Evolutionary conservation across 768 basidiomycete genomes (phyloP).

Genomic region (Panaeolus papilionaceus): DNA sequence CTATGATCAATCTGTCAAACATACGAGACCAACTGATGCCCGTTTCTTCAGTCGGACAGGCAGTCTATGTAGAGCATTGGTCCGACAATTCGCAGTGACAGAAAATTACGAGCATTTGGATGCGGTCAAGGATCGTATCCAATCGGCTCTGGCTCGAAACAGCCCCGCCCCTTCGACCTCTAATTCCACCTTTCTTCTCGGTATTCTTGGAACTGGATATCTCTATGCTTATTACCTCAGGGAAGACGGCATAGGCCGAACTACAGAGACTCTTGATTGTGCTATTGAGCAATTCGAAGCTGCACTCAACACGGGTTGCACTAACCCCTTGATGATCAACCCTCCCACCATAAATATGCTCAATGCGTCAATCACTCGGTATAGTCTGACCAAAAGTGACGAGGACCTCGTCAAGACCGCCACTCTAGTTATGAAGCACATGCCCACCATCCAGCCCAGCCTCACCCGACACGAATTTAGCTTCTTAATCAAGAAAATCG

Average conservation of each 20-base stretch:
- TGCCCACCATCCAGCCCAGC: not conserved
- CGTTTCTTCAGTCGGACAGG: conserved; percentile 12
- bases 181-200: not conserved
- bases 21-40: not conserved
- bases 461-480: not conserved
- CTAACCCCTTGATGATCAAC: not conserved
- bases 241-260: not conserved
- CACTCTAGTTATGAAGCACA: not conserved
- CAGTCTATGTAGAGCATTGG: conserved; percentile 16
- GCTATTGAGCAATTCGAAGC: conserved; percentile 6
- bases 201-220: not conserved
- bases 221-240: not conserved
- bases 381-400: not conserved
- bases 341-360: not conserved
- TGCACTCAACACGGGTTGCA: not conserved
- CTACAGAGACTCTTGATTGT: not conserved
- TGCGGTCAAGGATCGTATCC: not conserved
- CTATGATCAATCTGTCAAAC: conserved; percentile 21
- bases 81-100: not conserved
- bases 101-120: not conserved
- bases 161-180: not conserved
- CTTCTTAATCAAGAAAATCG: not conserved
- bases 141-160: not conserved
- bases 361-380: not conserved
- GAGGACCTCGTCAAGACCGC: not conserved